Evolutionary conservation across 2,329 filamentous ascomycete genomes (phyloP), one percentile per base, ranked within the genome.

Genomic region (Metarhizium brunneum): DNA sequence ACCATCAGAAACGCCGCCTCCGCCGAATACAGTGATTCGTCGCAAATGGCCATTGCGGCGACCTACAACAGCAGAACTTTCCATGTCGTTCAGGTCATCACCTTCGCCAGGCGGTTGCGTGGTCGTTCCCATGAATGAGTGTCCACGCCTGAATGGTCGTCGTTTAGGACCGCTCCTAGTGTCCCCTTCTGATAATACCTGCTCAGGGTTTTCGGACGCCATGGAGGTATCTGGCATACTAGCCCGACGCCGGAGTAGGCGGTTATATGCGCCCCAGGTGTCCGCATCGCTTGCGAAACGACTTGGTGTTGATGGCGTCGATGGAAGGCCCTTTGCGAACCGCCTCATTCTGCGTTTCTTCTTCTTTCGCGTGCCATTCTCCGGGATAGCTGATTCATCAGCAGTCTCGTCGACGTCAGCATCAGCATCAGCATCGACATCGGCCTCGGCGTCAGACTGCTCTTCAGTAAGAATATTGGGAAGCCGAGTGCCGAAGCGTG

Each of bases 171-270:
- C 79, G 60, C 87, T 83, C 51, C 85, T 81, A 10, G 85, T 85
- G 68, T 91, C 87, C 43, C 88, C 87, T 66, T 92, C 88, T 6
- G 88, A 92, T 32, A 90, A 70, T 25, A 84, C 85, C 53, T 82
- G 85, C 14, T 83, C 80, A n/a, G 48, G 16, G 13, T 78, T 77
- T 40, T 82, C 80, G 6, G 50, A 20, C 16, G 30, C 36, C 18
- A 51, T 36, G 30, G 72, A 73, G 8, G 72, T 71, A 59, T 87
- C 82, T 0, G 84, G 82, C 73, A 87, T 83, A 50, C 86, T 87
- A 47, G 84, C 77, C 58, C 86, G 80, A 54, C 87, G 78, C 57
- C 79, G 76, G 56, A 89, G 73, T n/a, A 84, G 68, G 4, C 77
- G 75, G 49, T 72, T 70, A 43, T 74, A 69, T 1, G 69, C 69